Percentiles rank a stretch among this genome's conserved stretches.
phyloP scores from a whole-genome alignment of 1,284 basidiomycete genomes.

The Ganoderma meredithae region DNA sequence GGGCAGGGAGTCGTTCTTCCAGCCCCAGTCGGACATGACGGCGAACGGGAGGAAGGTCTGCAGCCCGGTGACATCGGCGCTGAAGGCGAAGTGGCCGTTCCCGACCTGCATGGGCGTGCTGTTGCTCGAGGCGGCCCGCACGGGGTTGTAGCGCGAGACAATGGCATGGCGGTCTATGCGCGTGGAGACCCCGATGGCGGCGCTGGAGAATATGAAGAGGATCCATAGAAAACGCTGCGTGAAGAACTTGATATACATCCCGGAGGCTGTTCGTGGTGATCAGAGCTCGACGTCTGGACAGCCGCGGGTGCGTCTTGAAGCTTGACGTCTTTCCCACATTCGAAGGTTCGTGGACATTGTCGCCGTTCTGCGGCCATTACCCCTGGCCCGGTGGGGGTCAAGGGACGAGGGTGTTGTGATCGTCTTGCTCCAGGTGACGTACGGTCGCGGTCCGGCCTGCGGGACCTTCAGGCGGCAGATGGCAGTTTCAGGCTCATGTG shows the following conservation, averaged over 20 bases:
- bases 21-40: conserved; percentile 66
- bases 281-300: not conserved
- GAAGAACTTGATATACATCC: not conserved
- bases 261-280: conserved; percentile 3
- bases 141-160: conserved; percentile 61
- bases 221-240: not conserved
- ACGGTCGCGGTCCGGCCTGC: conserved; percentile 1
- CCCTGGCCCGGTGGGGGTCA: not conserved
- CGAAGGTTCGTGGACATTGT: not conserved
- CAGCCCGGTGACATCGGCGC: conserved; percentile 63
- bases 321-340: not conserved
- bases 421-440: conserved; percentile 9
- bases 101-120: conserved; percentile 66
- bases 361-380: not conserved
- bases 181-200: not conserved
- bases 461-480: not conserved
- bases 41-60: conserved; percentile 65
- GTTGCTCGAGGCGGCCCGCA: conserved; percentile 53
- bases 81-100: conserved; percentile 70
- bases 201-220: not conserved
- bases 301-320: not conserved
- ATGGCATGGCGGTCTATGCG: conserved; percentile 44
- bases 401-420: conserved; percentile 1
- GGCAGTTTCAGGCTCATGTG: not conserved
- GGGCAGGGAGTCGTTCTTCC: conserved; percentile 67